Base-by-base conservation (phyloP, 371 early-diverging fungal species). In the Rhizopus arrhizus region DNA sequence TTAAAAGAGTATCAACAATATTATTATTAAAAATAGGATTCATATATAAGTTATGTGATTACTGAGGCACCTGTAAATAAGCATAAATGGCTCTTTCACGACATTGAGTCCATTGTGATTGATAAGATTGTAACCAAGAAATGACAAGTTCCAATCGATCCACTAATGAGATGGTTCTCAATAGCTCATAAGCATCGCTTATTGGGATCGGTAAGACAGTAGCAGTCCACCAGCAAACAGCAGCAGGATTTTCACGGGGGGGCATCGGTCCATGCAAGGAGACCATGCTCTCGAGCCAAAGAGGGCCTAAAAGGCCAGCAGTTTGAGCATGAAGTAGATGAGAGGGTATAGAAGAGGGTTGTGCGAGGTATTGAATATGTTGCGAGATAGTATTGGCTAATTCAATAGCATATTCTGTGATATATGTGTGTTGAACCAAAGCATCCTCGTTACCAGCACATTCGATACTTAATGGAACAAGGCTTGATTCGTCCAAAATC, bases 171-270 rank as follows among this genome's bases (percentile, higher is more conserved):
- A 65, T 13, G 0, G 62, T 69, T 40, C 62, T 48, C 13, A 69
- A 56, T 3, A 69, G 40, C 28, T 13, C 16, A 50, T 69, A 69
- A 5, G 52, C 28, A 15, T 65, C 59, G 4, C 35, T 46, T 34
- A 53, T 29, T 28, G 52, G 8, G 12, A 50, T 35, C 13, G 65
- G 69, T 31, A 69, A 59, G 3, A 61, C 53, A 1, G 52, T 38
- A 46, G 69, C 69, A 6, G 59, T 65, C 69, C 69, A 69, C 65
- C 65, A 69, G 32, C 65, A 64, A 4, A 69, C 65, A 32, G 65
- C 65, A 28, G 43, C 43, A 31, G 65, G 62, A 16, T 64, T 49
- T 2, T 52, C 13, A 32, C 58, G 57, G 1, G 59, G 59, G 9
- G 69, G 69, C 46, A 65, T 51, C 16, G 65, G 59, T 0, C 69